A percentile compares a stretch with the other conserved stretches of the same genome.
phyloP scores from a whole-genome alignment of 768 basidiomycete genomes.

The Imleria badia region DNA sequence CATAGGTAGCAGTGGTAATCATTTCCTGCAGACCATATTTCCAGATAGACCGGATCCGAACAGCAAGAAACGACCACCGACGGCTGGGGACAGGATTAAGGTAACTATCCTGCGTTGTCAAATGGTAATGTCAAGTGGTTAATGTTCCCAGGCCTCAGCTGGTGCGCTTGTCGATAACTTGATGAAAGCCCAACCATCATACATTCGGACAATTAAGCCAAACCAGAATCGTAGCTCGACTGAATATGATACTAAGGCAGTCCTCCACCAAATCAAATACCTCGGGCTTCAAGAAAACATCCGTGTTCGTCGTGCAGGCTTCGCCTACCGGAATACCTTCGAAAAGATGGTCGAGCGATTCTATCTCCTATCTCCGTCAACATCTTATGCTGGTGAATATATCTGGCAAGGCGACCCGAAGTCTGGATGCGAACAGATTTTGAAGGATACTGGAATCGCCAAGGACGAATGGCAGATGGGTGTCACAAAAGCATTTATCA shows the following conservation, averaged over 20 bases:
- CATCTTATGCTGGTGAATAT: constrained; percentile 98
- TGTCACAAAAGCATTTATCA: constrained; percentile 97
- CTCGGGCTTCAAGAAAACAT: constrained; percentile 98
- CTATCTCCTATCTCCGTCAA: constrained; percentile 90
- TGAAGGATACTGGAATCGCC: constrained; percentile 93
- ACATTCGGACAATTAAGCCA: constrained; percentile 99
- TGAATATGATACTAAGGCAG: constrained; percentile 93
- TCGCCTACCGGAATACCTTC: constrained; percentile 97
- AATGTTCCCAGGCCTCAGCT: constrained; percentile 67
- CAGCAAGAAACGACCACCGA: constrained; percentile 97
- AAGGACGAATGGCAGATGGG: constrained; percentile 99
- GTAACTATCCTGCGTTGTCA: constrained; percentile 35
- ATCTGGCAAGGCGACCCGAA: constrained; percentile 91
- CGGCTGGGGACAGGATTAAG: constrained; percentile 98
- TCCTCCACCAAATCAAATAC: constrained; percentile 99
- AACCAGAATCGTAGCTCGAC: constrained; percentile 92
- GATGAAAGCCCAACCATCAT: constrained; percentile 96
- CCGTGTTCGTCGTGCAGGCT: constrained; percentile 93
- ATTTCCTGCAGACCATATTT: constrained; percentile 87
- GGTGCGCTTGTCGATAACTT: constrained; percentile 95
- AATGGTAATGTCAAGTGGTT: background rate
- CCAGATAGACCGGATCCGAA: constrained; percentile 93
- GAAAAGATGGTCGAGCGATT: constrained; percentile 99
- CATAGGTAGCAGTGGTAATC: constrained; percentile 73
- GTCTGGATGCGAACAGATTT: constrained; percentile 89